Percentiles rank a stretch among this genome's conserved stretches.
Evolutionary conservation across 1,284 basidiomycete genomes (phyloP).

Genomic region (Rugosomyces carneus): DNA sequence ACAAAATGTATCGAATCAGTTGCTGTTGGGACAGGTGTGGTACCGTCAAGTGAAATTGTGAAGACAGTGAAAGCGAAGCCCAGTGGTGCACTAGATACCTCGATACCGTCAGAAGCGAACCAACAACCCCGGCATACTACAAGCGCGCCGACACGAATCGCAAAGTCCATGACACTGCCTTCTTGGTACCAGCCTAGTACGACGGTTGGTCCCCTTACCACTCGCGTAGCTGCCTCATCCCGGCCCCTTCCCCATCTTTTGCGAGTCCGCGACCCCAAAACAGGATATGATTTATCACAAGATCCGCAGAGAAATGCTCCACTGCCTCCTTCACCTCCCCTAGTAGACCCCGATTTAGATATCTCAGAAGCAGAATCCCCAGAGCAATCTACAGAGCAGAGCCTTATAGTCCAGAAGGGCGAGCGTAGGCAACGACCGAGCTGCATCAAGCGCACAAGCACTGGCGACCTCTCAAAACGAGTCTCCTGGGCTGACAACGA

Average conservation of each 20-base stretch:
- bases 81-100: not conserved
- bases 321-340: conserved; percentile 3
- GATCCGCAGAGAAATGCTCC: conserved; percentile 18
- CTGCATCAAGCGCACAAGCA: conserved; percentile 55
- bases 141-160: not conserved
- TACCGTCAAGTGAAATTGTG: too few species aligned
- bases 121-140: conserved; percentile 8
- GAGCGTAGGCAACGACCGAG: conserved; percentile 47
- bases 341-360: not conserved
- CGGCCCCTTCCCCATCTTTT: conserved; percentile 24
- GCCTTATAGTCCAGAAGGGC: conserved; percentile 2
- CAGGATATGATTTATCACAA: conserved; percentile 18
- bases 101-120: not conserved
- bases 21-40: not conserved
- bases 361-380: conserved; percentile 1
- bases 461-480: conserved; percentile 53
- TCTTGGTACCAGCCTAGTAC: conserved; percentile 3
- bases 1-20: conserved; percentile 6
- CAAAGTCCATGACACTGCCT: conserved; percentile 11
- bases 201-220: conserved; percentile 4
- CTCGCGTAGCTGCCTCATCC: conserved; percentile 18
- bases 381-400: conserved; percentile 4
- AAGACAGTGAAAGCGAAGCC: not conserved
- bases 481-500: conserved; percentile 70
- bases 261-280: conserved; percentile 17